Evolutionary conservation across 139 green algal genomes (phyloP), one percentile per base, ranked within the genome.

Genomic region (Picochlorum sp.): DNA sequence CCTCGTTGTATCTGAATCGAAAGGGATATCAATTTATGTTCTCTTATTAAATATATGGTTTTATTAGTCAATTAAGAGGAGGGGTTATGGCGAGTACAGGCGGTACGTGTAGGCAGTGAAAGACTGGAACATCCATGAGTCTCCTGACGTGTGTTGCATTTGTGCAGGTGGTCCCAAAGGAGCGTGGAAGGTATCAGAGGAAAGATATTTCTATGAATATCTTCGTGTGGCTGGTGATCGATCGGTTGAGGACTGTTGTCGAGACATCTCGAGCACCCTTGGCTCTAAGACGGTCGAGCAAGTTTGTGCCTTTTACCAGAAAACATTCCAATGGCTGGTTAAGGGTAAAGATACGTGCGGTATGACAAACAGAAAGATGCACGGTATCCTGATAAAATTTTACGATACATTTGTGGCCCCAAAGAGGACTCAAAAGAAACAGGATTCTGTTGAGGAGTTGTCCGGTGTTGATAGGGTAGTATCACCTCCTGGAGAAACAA

Each of bases 161-260:
- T 41, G 8, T 54, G 47, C 47, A 54, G 47, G 11, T 54, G 47
- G 9, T 54, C 16, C 47, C 6, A 26, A 21, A 20, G 47, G n/a
- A 20, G n/a, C 47, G 7, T 54, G 47, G 47, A 54, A 54, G 6
- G 47, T 54, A 20, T 20, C 18, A 21, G 47, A 54, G 11, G 47
- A 54, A 54, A 54, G 47, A 54, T 54, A 20, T 21, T 54, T 54
- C 47, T 54, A 54, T 13, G 47, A 54, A 54, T 54, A 26, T 54
- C 47, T 54, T 20, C 47, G 47, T 54, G n/a, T 54, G 18, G 47
- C 47, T 54, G 47, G 47, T 21, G 16, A 20, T 7, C 47, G 47
- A 54, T 26, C 47, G 6, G 47, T 21, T 23, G 18, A 54, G 47
- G 47, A 54, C 16, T 54, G 47, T 13, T 54, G 16, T 54, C 18